Base-by-base conservation (phyloP, 2,329 filamentous ascomycete genomes). In the Venturia carpophila region DNA sequence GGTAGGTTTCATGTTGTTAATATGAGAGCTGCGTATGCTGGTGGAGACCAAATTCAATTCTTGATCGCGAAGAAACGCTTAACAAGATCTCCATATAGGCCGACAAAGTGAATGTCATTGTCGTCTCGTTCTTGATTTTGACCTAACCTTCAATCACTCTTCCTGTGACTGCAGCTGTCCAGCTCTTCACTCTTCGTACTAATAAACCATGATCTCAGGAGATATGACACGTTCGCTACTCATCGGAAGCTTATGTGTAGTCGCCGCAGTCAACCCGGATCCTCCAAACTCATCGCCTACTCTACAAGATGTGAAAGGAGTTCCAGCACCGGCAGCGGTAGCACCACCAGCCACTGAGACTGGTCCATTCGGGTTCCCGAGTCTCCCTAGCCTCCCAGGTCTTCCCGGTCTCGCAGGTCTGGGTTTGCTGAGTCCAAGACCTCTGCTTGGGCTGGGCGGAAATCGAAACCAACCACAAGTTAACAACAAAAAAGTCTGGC, bases 401-500 rank as follows among this genome's bases (percentile, higher is more conserved):
- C 27, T 34, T 5, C 24, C 49, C 15, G 49, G 49, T 34, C 17
- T 55, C 49, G 49, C 49, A 34, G 49, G 49, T 34, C 17, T 55
- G 24, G 49, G 49, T n/a, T 55, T 24, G 49, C 24, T 34, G 17
- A 24, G 49, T 17, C 17, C 49, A 55, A 34, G 49, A 55, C 49
- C 49, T 5, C 30, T 24, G 1, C 5, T 9, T 19, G 49, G 49
- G 17, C 21, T 7, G 13, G 27, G 27, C n/a, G 58, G 58, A 34
- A 60, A 21, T 43, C 56, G 24, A 39, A 60, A 30, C 19, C 30
- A 27, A 15, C 17, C 21, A 42, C 30, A 19, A 60, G 24, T 27
- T 9, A 43, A 24, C 34, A 60, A 41, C n/a, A 60, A 11, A 43
- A 15, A 37, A 21, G 55, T 76, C 43, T 87, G 85, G 85, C 76